Evolutionary conservation across 345 rosid species (phyloP).

Genomic region (Fremontodendron californicum): DNA sequence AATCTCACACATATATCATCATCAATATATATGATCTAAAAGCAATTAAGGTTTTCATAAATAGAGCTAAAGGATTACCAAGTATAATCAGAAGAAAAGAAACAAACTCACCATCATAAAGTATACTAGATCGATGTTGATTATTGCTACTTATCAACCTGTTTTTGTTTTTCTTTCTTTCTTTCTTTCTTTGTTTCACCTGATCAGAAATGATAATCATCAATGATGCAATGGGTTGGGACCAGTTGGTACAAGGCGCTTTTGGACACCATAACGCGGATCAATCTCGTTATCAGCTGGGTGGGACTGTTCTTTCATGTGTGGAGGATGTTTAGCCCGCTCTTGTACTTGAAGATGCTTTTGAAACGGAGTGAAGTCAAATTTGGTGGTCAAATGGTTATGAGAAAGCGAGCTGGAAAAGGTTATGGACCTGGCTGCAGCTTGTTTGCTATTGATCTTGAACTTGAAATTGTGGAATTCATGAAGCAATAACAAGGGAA

Average conservation of each 20-base stretch:
- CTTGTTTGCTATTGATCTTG: slow-evolving; percentile 20
- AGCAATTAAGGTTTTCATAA: not conserved
- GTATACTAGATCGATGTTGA: not conserved
- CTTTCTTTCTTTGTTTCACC: not conserved
- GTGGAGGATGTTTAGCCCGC: slow-evolving; percentile 12
- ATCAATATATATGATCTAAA: slow-evolving; percentile 5
- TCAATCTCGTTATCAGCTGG: slow-evolving; percentile 49
- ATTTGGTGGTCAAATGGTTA: slow-evolving; percentile 27
- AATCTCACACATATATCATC: not conserved
- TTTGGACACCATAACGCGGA: slow-evolving; percentile 56
- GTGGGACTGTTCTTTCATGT: not conserved
- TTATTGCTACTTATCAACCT: not conserved
- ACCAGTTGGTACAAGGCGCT: slow-evolving; percentile 87
- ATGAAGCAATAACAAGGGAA: slow-evolving; percentile 50
- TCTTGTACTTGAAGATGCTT: slow-evolving; percentile 18
- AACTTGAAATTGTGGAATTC: slow-evolving; percentile 34
- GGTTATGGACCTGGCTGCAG: not conserved
- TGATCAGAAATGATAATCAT: slow-evolving; percentile 14
- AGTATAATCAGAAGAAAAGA: not conserved
- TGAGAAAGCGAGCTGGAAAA: slow-evolving; percentile 13
- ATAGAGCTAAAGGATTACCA: not conserved
- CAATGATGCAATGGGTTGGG: slow-evolving; percentile 93
- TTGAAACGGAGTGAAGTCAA: slow-evolving; percentile 64
- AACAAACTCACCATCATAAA: not conserved
- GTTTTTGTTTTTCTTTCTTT: not conserved